A percentile compares a stretch with the other conserved stretches of the same genome.
phyloP scores from a whole-genome alignment of 1,139 yeast genomes.

The Taphrina flavorubra region DNA sequence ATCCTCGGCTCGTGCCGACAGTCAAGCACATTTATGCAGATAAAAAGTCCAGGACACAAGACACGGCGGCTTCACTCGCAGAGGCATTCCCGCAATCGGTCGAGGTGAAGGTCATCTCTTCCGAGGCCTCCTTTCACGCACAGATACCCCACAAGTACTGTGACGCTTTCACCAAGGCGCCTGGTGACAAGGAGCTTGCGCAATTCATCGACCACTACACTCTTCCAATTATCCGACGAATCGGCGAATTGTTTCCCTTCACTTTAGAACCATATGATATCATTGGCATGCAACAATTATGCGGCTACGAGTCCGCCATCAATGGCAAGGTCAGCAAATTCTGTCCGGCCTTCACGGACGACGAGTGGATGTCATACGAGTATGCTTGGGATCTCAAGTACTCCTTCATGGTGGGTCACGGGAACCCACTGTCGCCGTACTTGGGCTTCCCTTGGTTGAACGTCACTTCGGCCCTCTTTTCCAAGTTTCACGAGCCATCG shows the following conservation, averaged over 20 bases:
- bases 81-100: constrained; percentile 25
- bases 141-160: constrained; percentile 39
- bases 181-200: constrained; percentile 31
- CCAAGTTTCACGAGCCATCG: constrained; percentile 32
- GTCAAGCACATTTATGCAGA: constrained; percentile 37
- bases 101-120: constrained; percentile 22
- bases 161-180: constrained; percentile 34
- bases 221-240: constrained; percentile 19
- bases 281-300: constrained; percentile 38
- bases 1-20: constrained; percentile 17
- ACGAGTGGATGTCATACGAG: constrained; percentile 40
- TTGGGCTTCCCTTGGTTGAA: constrained; percentile 39
- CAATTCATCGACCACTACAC: constrained; percentile 33
- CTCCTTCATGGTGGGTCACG: constrained; percentile 38
- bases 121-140: constrained; percentile 36
- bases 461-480: constrained; percentile 32
- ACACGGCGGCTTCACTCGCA: constrained; percentile 34
- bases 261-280: constrained; percentile 17
- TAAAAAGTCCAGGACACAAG: constrained; percentile 37
- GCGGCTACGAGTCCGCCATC: constrained; percentile 38
- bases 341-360: constrained; percentile 38
- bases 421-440: constrained; percentile 33
- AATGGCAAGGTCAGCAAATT: constrained; percentile 21
- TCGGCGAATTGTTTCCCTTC: constrained; percentile 9
- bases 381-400: constrained; percentile 37